Percentiles rank a stretch among this genome's conserved stretches.
phyloP scores from a whole-genome alignment of 768 basidiomycete species.

The Hypsizygus marmoreus region DNA sequence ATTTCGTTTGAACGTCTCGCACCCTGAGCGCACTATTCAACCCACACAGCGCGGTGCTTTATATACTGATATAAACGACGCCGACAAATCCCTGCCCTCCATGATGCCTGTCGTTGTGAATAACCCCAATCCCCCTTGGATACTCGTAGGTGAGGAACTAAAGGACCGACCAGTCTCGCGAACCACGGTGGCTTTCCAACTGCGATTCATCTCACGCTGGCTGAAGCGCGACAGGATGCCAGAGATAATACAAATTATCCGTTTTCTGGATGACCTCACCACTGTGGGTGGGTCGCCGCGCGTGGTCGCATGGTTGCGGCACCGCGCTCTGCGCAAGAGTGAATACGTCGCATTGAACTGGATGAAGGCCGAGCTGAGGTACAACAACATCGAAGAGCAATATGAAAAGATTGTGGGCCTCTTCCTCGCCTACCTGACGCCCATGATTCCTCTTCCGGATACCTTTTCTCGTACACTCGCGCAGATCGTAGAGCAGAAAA shows the following conservation, averaged over 20 bases:
- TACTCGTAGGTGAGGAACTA: neutral
- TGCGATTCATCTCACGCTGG: slow-evolving; percentile 7
- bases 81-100: neutral
- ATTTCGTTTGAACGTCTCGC: neutral
- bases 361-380: slow-evolving; percentile 12
- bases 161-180: slow-evolving; percentile 1
- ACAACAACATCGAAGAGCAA: slow-evolving; percentile 5
- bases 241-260: neutral
- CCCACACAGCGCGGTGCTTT: neutral
- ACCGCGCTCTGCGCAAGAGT: slow-evolving; percentile 7
- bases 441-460: neutral
- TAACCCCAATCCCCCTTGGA: neutral
- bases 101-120: neutral
- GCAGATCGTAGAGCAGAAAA: neutral
- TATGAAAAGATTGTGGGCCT: slow-evolving; percentile 12
- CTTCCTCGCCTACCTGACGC: slow-evolving; percentile 6
- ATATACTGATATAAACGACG: neutral
- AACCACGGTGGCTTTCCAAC: slow-evolving; percentile 1
- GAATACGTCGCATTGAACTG: slow-evolving; percentile 3
- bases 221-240: neutral
- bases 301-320: slow-evolving; percentile 4
- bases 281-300: slow-evolving; percentile 6
- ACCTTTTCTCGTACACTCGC: slow-evolving; percentile 7
- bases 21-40: neutral
- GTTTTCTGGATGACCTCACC: slow-evolving; percentile 9